Base-by-base conservation (phyloP, 169 alveolate genomes). In the Plasmodium vivax region DNA sequence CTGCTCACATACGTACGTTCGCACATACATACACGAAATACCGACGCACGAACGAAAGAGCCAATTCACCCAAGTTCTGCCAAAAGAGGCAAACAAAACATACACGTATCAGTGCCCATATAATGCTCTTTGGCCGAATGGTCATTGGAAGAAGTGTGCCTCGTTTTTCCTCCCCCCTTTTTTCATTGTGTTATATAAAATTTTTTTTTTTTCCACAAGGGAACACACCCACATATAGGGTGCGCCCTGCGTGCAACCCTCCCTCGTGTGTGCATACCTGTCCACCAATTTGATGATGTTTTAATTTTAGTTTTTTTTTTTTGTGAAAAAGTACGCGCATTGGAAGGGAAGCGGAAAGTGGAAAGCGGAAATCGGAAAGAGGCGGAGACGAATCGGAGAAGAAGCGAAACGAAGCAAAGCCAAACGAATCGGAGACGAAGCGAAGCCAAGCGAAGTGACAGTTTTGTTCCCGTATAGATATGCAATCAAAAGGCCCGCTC, bases 181-280 rank as follows among this genome's bases (percentile, higher is more conserved):
- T 82, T 82, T 51, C 19, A 32, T 36, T 82, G 87, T 82, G 62
- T 51, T 36, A 47, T 82, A 82, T 51, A 27, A 16, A 30, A 82
- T 27, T 19, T 82, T 47, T 36, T 82, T 51, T 51, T 82, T 82
- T 82, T 10, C 4, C 77, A 68, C n/a, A 68, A 68, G 43, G 41
- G 16, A 68, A 23, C 16, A 68, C 32, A 30, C 38, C 32, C 77
- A 68, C 41, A 30, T 68, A 19, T 68, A 68, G 77, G 5, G 38
- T 30, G 5, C 16, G 9, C 77, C 77, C 5, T 19, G 77, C 36
- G 16, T 19, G 4, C 32, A 68, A 23, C 19, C 73, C 19, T 4
- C 9, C 30, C 30, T n/a, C 4, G 2, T 30, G 6, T 8, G 73
- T 58, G 32, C 74, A 16, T 10, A 30, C 77, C 12, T 23, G 34